phyloP scores from a whole-genome alignment of 176 grass and related monocot species.

The Zea mays region DNA sequence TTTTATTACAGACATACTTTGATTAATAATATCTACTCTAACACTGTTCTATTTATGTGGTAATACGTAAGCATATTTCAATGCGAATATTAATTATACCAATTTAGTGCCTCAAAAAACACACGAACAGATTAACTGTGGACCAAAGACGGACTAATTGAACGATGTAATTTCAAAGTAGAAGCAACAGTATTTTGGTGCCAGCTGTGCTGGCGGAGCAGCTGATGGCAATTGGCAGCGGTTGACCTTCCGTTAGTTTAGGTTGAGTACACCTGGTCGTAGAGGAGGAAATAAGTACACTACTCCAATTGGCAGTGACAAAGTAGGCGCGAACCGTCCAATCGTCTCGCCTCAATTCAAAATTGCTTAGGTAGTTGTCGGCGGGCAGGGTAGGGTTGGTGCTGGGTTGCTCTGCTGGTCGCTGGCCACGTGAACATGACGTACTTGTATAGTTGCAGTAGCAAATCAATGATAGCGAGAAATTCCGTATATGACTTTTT shows the following conservation, averaged over 20 bases:
- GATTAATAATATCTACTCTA: too few relatives aligned
- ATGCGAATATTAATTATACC: too few relatives aligned
- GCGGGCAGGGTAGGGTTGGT: background rate
- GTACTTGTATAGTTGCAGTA: too few relatives aligned
- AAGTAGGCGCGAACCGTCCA: constrained; percentile 3
- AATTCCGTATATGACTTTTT: too few relatives aligned
- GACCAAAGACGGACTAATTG: too few relatives aligned
- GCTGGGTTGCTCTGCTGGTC: background rate
- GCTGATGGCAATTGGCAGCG: background rate
- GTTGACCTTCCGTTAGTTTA: background rate
- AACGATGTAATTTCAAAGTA: too few relatives aligned
- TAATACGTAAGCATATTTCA: too few relatives aligned
- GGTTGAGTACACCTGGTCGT: background rate
- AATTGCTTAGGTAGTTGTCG: background rate
- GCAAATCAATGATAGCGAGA: too few relatives aligned
- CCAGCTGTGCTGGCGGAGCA: background rate
- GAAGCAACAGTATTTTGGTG: background rate
- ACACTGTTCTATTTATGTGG: too few relatives aligned
- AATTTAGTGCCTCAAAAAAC: too few relatives aligned
- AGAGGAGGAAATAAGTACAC: background rate
- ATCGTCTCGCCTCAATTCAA: background rate
- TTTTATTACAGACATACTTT: too few relatives aligned
- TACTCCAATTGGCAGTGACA: background rate
- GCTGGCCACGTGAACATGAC: background rate
- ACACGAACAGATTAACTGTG: too few relatives aligned